Evolutionary conservation across 805 yeast species (phyloP), one percentile per base, ranked within the genome.

Genomic region (Saccharomyces mikatae): DNA sequence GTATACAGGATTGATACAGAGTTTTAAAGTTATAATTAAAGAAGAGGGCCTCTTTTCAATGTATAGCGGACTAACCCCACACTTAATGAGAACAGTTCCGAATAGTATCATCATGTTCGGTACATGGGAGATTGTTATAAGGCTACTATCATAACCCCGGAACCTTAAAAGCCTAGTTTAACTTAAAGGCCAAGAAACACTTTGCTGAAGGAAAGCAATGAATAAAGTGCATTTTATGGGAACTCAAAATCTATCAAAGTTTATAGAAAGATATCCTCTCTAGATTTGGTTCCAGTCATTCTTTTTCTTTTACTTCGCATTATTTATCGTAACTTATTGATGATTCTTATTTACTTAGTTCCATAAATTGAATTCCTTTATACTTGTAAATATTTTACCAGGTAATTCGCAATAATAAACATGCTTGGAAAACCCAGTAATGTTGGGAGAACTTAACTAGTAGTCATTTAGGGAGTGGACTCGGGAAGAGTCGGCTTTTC

Each of bases 21-120:
- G 96, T 63, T 91, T 94, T 75, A 82, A 77, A 65, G 75, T 90
- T 30, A 82, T 94, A n/a, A 73, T 89, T 17, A 87, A 85, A 64
- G 97, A 94, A 66, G 99, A 94, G 73, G 99, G 99, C 1, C 71
- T 92, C 52, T 84, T 80, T 6, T 86, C 96, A 11, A 87, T 94
- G 89, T 94, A 94, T 68, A 97, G 99, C 54, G 99, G 99, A 0
- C 77, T 94, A 64, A 94, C 99, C 1, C 97, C 99, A 3, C 99
- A 94, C 72, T 75, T 94, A 64, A 80, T 94, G 74, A 82, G 99
- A 71, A 94, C 99, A 0, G 99, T 94, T 52, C 99, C 99, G 2
- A 94, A 94, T 72, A 87, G 96, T 65, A 90, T 94, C 68, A 92
- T 94, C 62, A 94, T 94, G 99, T 94, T 94, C 75, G 99, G 99